Base-by-base conservation (phyloP, 345 rosid genomes). In the Heritiera littoralis region DNA sequence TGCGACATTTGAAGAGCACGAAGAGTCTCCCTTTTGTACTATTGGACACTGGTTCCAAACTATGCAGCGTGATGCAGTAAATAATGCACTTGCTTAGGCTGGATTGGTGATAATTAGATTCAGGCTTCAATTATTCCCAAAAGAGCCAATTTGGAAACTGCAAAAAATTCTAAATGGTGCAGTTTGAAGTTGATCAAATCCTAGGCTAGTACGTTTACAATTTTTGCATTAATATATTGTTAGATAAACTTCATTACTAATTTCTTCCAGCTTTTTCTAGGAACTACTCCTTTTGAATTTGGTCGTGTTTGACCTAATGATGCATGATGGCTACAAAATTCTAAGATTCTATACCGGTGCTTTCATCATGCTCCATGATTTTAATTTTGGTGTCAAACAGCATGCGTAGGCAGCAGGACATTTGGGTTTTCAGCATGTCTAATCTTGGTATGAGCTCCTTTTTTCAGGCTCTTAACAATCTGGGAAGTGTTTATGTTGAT, bases 381-480 rank as follows among this genome's bases (percentile, higher is more conserved):
- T 43, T 23, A 61, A 38, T 59, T 59, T 58, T 60, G 55, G 55
- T 23, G n/a, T 59, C 23, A 46, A 12, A 48, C 43, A 11, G 71
- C 8, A 40, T 74, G 51, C 17, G 32, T 40, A 52, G 75, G 70
- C 18, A 1, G 38, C 23, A 2, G 38, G 51, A 46, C 23, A 12
- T 63, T 68, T 51, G 61, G 17, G 61, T 17, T 65, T 51, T 20
- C 18, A 40, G 28, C 55, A 54, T 61, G 30, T 78, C 76, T 72
- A 23, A 28, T 43, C 40, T 35, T 70, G 40, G 15, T 58, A n/a
- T 60, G 61, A 51, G 63, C 70, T 46, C 59, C 41, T 72, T 56
- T 59, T 79, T 60, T 8, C 91, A 96, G 98, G 99, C 99, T n/a
- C 89, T 94, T 66, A 96, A 96, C 93, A 96, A 96, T 87, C 97